A percentile compares a stretch with the other conserved stretches of the same genome.
phyloP scores from a whole-genome alignment of 768 basidiomycete genomes.

The Auriscalpium microsporum region DNA sequence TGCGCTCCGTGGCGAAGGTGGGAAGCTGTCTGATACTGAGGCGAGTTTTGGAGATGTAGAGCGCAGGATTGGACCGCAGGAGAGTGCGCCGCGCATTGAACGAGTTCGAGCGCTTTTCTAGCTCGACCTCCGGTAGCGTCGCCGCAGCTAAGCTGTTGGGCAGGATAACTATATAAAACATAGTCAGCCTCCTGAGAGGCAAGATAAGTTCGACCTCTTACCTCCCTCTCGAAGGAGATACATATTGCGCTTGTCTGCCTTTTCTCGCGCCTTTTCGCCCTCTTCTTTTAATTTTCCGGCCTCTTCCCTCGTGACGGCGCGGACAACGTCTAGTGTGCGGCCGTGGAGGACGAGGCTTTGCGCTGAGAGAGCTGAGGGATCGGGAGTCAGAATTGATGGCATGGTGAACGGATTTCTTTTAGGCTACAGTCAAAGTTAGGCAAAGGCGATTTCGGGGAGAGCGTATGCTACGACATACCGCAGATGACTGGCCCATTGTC shows the following conservation, averaged over 20 bases:
- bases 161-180: slow-evolving; percentile 60
- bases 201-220: slow-evolving; percentile 27
- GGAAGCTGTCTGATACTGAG: slow-evolving; percentile 92
- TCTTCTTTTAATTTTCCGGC: slow-evolving; percentile 85
- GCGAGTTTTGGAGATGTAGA: slow-evolving; percentile 92
- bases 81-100: slow-evolving; percentile 80
- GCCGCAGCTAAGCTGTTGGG: slow-evolving; percentile 79
- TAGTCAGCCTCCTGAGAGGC: neutral
- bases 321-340: slow-evolving; percentile 81
- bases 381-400: slow-evolving; percentile 86
- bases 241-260: slow-evolving; percentile 91
- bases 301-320: slow-evolving; percentile 84
- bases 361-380: slow-evolving; percentile 81
- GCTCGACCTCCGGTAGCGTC: slow-evolving; percentile 58
- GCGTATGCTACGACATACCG: slow-evolving; percentile 9
- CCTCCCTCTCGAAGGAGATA: slow-evolving; percentile 96
- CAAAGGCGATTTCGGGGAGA: neutral
- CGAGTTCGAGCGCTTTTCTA: slow-evolving; percentile 78
- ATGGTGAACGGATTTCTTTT: slow-evolving; percentile 82
- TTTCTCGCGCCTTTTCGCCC: slow-evolving; percentile 75
- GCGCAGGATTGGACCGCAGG: slow-evolving; percentile 83
- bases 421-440: slow-evolving; percentile 26
- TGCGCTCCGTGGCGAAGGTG: slow-evolving; percentile 79
- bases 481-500: slow-evolving; percentile 38
- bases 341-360: slow-evolving; percentile 84